Conservation (phyloP, 2,329 filamentous ascomycete genomes). For the Metarhizium anisopliae region DNA sequence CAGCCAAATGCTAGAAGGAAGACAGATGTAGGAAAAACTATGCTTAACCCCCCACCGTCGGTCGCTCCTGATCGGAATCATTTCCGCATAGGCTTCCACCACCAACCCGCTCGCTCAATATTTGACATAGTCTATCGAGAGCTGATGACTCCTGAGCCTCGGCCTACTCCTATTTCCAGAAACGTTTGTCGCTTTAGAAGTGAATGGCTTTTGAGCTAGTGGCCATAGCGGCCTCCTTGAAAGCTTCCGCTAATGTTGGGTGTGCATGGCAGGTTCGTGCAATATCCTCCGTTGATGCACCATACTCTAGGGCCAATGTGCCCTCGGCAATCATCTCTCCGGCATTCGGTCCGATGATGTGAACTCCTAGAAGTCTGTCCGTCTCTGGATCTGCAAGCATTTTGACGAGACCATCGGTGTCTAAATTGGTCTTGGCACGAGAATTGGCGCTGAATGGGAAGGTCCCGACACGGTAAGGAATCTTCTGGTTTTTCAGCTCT, state of each 20-base stretch:
- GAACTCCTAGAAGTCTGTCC: conserved; percentile 86
- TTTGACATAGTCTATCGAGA: background rate
- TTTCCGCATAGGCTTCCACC: background rate
- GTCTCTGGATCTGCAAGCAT: conserved; percentile 95
- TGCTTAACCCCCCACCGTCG: background rate
- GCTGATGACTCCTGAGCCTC: background rate
- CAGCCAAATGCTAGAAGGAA: background rate
- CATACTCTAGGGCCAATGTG: conserved; percentile 91
- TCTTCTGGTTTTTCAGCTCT: conserved; percentile 80
- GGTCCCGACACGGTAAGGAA: conserved; percentile 85
- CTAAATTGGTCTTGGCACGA: conserved; percentile 95
- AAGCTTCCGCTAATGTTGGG: conserved; percentile 90
- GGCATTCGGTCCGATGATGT: conserved; percentile 92
- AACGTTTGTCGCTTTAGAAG: conserved; percentile 48
- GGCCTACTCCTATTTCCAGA: background rate
- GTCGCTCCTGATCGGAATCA: background rate
- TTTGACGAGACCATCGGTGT: conserved; percentile 94
- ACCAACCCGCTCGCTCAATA: background rate
- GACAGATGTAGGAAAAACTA: background rate
- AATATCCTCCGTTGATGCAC: conserved; percentile 89
- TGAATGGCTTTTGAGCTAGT: conserved; percentile 95
- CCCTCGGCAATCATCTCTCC: conserved; percentile 99
- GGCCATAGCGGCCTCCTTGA: conserved; percentile 99
- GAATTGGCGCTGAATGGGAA: conserved; percentile 99
- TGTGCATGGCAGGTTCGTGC: conserved; percentile 93